Conservation (phyloP, 2,329 filamentous ascomycete species). For the Neonectria coccinea region DNA sequence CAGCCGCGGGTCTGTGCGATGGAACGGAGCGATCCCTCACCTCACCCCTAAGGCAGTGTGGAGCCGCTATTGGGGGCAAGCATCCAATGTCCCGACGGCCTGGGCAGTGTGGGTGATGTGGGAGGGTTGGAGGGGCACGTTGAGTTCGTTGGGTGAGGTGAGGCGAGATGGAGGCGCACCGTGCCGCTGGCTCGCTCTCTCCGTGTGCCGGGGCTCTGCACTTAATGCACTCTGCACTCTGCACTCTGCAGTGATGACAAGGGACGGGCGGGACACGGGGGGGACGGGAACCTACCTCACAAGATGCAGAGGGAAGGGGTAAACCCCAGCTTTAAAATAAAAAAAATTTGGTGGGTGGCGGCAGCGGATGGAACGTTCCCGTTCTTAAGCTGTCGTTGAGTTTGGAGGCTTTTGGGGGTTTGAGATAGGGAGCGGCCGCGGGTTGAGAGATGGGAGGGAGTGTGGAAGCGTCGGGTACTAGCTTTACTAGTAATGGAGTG, state of each 20-base stretch:
- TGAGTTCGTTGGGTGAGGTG: conserved; percentile 17
- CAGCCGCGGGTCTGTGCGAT: conserved; percentile 39
- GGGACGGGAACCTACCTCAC: neutral
- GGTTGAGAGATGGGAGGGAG: neutral
- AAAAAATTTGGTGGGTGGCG: neutral
- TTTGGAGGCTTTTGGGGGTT: neutral
- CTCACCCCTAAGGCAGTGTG: conserved; percentile 35
- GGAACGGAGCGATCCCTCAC: conserved; percentile 38
- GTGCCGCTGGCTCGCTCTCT: conserved; percentile 13
- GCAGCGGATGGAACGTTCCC: neutral
- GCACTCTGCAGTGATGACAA: neutral
- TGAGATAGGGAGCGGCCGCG: neutral
- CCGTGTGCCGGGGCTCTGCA: neutral
- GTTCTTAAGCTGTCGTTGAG: neutral
- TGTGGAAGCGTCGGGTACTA: neutral
- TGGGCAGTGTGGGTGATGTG: conserved; percentile 34
- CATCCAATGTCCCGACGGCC: conserved; percentile 30
- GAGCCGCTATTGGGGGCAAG: conserved; percentile 35
- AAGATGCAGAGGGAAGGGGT: neutral
- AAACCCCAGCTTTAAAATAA: neutral
- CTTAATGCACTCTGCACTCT: too few species aligned
- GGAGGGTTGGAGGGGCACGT: conserved; percentile 9
- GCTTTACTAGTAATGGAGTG: neutral
- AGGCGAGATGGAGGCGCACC: neutral
- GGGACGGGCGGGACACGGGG: neutral